Evolutionary conservation across 805 yeast genomes (phyloP).

Genomic region (Candida vaughaniae): DNA sequence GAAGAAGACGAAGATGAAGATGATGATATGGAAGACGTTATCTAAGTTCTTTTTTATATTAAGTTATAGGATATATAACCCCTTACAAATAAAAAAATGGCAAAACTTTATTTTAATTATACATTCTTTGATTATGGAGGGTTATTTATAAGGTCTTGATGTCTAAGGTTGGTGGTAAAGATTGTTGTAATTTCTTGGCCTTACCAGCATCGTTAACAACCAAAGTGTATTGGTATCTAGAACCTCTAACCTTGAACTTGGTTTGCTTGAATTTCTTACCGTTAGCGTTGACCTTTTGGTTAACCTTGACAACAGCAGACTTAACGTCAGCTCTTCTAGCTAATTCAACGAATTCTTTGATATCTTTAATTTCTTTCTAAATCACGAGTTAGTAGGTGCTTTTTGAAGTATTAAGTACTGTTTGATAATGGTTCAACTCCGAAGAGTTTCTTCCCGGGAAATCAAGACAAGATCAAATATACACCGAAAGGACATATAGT

Average conservation of each 20-base stretch:
- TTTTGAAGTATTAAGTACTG: not conserved
- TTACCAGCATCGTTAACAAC: conserved; percentile 92
- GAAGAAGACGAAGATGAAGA: conserved; percentile 67
- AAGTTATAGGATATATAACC: conserved; percentile 6
- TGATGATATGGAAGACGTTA: conserved; percentile 78
- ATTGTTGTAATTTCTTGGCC: conserved; percentile 96
- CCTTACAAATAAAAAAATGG: conserved; percentile 2
- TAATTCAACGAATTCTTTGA: conserved; percentile 95
- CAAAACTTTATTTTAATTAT: conserved; percentile 12
- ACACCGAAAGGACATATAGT: not conserved
- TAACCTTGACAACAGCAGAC: conserved; percentile 91
- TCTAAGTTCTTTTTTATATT: conserved; percentile 24
- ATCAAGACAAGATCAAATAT: not conserved
- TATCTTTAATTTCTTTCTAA: conserved; percentile 79
- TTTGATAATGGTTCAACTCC: not conserved
- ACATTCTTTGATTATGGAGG: conserved; percentile 8
- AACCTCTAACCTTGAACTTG: conserved; percentile 98
- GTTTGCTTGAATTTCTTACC: conserved; percentile 90
- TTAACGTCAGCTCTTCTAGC: conserved; percentile 95
- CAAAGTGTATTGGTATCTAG: conserved; percentile 91
- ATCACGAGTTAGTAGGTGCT: conserved; percentile 7
- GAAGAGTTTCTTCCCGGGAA: not conserved
- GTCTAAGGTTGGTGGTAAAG: conserved; percentile 91
- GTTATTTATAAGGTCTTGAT: conserved; percentile 50
- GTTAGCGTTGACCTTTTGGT: conserved; percentile 74